Percentiles rank a stretch among this genome's conserved stretches.
phyloP scores from a whole-genome alignment of 495 filamentous ascomycete species.

The Aspergillus funiculosus region DNA sequence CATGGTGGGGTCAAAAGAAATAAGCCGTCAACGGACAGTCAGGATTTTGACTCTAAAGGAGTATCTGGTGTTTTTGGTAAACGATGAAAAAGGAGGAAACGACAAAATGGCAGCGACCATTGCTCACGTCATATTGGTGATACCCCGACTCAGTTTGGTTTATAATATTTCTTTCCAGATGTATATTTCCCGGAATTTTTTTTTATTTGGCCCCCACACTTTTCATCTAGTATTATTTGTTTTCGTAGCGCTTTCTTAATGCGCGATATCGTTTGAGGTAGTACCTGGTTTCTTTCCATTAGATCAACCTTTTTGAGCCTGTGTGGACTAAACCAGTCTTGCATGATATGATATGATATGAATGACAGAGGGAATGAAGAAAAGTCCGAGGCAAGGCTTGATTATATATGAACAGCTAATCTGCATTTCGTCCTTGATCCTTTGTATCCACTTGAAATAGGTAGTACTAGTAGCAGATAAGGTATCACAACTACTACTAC shows the following conservation, averaged over 20 bases:
- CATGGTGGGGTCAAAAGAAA: conserved; percentile 85
- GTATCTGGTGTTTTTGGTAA: conserved; percentile 18
- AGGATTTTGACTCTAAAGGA: conserved; percentile 15
- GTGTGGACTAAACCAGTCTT: conserved; percentile 9
- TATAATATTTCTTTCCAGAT: conserved; percentile 23
- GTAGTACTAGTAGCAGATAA: not conserved
- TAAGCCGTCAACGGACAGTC: conserved; percentile 18
- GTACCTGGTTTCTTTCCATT: conserved; percentile 54
- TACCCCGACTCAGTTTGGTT: conserved; percentile 30
- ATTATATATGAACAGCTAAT: not conserved
- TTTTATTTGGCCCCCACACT: conserved; percentile 4
- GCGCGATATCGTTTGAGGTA: conserved; percentile 91
- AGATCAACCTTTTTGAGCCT: conserved; percentile 8
- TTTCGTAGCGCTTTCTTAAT: conserved; percentile 75
- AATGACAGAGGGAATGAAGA: conserved; percentile 6
- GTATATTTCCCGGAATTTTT: conserved; percentile 21
- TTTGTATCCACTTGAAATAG: not conserved
- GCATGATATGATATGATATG: conserved; percentile 24
- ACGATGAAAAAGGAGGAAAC: conserved; percentile 18
- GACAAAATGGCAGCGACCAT: conserved; percentile 28
- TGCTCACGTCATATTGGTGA: conserved; percentile 44
- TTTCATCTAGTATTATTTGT: conserved; percentile 25
- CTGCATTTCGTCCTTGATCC: not conserved
- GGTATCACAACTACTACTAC: not conserved
- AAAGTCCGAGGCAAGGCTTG: too few species aligned